Evolutionary conservation across 163 green algal species (phyloP), one percentile per base, ranked within the genome.

Genomic region (Prototheca wickerhamii): DNA sequence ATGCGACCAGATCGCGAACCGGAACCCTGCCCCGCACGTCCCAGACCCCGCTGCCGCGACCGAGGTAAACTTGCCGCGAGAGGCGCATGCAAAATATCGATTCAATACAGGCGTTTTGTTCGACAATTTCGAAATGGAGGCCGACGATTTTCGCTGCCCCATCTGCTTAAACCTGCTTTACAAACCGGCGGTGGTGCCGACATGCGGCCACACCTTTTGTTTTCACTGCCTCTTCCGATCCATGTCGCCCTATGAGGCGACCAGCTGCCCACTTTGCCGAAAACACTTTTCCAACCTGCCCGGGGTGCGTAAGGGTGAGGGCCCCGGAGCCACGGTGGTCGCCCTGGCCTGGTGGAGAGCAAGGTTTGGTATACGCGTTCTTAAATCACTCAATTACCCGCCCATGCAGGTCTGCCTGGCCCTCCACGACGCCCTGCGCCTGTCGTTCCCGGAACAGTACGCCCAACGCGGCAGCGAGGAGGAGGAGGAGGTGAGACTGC

Each of bases 201-300:
- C 6, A 25, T 86, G 80, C 67, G 80, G 80, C 18, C 80, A 86
- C 65, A 43, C 78, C 1, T 85, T 82, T 57, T 86, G 80, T 61
- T 84, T 85, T 53, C 83, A 72, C 74, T 86, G 80, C 68, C 58
- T 70, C 31, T 78, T 85, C 60, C 61, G 37, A 29, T 49, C 71
- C 5, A 85, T 86, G 77, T 72, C 55, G 32, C 58, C 57, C 10
- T 73, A 59, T 15, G 44, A 30, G 21, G 46, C 53, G 30, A 71
- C 55, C 23, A 60, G 68, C 18, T 86, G 80, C 70, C 71, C 77
- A 21, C n/a, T 82, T 15, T 86, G 80, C 65, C 57, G 80, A 12
- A 28, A 25, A 6, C 10, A 67, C n/a, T 83, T 74, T 55, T 34
- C 35, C 12, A 56, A 81, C 54, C 76, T 86, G 29, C 78, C 80